phyloP scores from a whole-genome alignment of 202 grass and related monocot genomes.

The Setaria viridis region DNA sequence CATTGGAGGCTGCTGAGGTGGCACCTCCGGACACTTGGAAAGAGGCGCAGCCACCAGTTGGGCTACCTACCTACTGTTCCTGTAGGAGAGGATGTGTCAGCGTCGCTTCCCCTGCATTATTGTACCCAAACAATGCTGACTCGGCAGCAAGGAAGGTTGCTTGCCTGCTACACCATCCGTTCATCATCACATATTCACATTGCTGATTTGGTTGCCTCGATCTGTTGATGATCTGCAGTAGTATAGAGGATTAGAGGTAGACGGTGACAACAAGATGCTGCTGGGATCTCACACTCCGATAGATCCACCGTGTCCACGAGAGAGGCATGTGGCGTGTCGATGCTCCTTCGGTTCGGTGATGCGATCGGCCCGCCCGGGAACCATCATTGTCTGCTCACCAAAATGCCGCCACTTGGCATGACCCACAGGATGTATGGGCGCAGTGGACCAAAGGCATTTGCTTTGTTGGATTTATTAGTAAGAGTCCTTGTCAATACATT shows the following conservation, averaged over 20 bases:
- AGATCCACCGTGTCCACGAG: not conserved
- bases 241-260: too few species aligned
- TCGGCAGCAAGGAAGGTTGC: not conserved
- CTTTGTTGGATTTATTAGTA: too few species aligned
- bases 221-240: too few species aligned
- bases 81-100: not conserved
- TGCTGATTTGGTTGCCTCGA: too few species aligned
- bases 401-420: not conserved
- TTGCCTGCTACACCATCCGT: not conserved
- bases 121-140: not conserved
- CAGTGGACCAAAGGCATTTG: too few species aligned
- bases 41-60: not conserved
- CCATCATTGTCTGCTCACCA: not conserved
- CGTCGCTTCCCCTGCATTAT: conserved; percentile 19
- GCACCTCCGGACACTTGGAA: conserved; percentile 18
- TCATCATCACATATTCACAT: too few species aligned
- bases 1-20: not conserved
- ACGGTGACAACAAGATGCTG: too few species aligned
- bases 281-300: not conserved
- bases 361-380: not conserved
- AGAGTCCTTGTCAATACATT: too few species aligned
- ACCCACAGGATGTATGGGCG: too few species aligned
- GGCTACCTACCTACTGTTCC: too few species aligned
- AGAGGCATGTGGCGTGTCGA: too few species aligned
- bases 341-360: not conserved